Base-by-base conservation (phyloP, 202 grass and related monocot genomes). In the Zizania palustris region DNA sequence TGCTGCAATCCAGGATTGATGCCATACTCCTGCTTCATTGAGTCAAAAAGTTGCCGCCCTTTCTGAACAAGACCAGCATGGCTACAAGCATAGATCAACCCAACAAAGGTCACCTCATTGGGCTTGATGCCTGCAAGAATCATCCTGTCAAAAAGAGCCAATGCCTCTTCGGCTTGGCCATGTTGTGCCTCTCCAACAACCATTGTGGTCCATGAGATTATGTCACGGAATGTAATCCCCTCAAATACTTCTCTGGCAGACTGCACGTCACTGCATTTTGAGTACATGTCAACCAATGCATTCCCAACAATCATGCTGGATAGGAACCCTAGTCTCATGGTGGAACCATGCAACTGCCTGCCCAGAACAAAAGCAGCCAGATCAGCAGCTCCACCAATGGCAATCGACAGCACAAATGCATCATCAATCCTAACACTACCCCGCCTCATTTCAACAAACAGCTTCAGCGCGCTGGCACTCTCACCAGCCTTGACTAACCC, bases 51-150 rank as follows among this genome's bases (percentile, higher is more conserved):
- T 28, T 85, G 75, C 9, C 80, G 80, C 0, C 94, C 94, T 75
- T 90, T 88, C 67, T 93, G 85, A 88, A 97, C 86, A 71, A 92
- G 80, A 80, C 94, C 86, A 28, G 85, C 87, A 45, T 93, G 94
- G 81, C 94, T 97, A 76, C 94, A 97, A 76, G 91, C 91, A 50
- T 97, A 97, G 9, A 97, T 86, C 61, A 97, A 74, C 43, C 91
- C 94, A 0, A 87, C 84, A 78, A 97, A 97, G 49, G 94, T 93
- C 72, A 92, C 88, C 68, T 86, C 89, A 50, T 97, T 97, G 11
- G 94, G 94, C 50, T 88, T 86, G 22, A 90, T 43, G 54, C 89
- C 84, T 20, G 79, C 80, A 80, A 53, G 69, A 80, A 89, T 42
- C 94, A 97, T 92, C 63, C 71, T 71, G 68, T 92, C 50, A 62